Evolutionary conservation across 2,329 filamentous ascomycete species (phyloP).

Genomic region (Paecilomyces niveus): DNA sequence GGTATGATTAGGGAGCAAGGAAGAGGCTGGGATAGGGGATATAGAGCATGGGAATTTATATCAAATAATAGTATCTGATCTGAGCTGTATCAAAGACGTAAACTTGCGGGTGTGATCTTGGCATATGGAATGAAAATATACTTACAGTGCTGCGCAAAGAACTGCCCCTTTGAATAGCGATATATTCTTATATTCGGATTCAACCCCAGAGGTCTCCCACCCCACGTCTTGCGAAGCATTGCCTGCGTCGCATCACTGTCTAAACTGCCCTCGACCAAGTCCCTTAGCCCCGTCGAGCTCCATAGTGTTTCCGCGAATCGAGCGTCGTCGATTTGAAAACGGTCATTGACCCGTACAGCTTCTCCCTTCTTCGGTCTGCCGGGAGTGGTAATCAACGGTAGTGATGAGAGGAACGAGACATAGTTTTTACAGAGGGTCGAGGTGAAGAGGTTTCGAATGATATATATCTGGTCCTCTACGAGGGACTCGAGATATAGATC

Average conservation of each 20-base stretch:
- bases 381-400: conserved; percentile 72
- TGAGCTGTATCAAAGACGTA: neutral
- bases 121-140: conserved; percentile 12
- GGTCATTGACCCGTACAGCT: conserved; percentile 79
- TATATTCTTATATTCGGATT: conserved; percentile 88
- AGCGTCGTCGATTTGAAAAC: conserved; percentile 73
- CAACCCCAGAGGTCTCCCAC: conserved; percentile 72
- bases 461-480: conserved; percentile 61
- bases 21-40: neutral
- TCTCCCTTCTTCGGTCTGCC: conserved; percentile 71
- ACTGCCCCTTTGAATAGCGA: conserved; percentile 77
- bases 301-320: conserved; percentile 69
- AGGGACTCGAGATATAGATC: conserved; percentile 56
- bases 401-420: conserved; percentile 61
- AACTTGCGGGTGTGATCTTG: neutral
- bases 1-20: neutral
- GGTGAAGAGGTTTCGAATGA: conserved; percentile 69
- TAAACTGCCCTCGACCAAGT: conserved; percentile 42
- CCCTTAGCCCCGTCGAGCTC: conserved; percentile 66
- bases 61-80: neutral
- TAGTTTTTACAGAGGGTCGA: conserved; percentile 68
- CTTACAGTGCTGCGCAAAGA: conserved; percentile 88
- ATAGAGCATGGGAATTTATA: neutral
- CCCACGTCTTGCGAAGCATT: conserved; percentile 50
- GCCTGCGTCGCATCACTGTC: conserved; percentile 5